Conservation (phyloP, 306 rosid genomes). For the Neltuma alba region DNA sequence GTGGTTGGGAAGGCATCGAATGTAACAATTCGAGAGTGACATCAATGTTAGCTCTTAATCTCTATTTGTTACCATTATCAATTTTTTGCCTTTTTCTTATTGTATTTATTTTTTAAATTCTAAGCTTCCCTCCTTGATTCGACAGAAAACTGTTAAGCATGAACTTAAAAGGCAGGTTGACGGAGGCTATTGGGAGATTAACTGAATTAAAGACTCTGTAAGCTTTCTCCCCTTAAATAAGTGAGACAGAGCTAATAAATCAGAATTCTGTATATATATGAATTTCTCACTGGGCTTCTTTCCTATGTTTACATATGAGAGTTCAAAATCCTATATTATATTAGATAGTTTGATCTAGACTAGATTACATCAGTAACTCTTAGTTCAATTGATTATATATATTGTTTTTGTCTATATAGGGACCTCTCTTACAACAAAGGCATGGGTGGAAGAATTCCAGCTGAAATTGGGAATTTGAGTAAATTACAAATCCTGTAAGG, state of each 20-base stretch:
- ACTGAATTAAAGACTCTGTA: conserved; percentile 57
- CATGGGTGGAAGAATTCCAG: conserved; percentile 59
- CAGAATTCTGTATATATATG: neutral
- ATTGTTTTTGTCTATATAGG: conserved; percentile 40
- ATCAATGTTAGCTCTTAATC: conserved; percentile 39
- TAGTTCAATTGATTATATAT: neutral
- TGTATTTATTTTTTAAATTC: neutral
- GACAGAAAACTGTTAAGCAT: conserved; percentile 49
- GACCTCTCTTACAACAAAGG: conserved; percentile 63
- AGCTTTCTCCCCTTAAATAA: conserved; percentile 20
- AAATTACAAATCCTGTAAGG: conserved; percentile 61
- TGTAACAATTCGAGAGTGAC: conserved; percentile 46
- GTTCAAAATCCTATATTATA: neutral
- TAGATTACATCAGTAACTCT: neutral
- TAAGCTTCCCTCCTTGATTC: neutral
- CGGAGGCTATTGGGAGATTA: conserved; percentile 49
- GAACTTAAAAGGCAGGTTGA: conserved; percentile 46
- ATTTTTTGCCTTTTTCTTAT: neutral
- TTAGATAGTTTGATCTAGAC: neutral
- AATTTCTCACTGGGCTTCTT: too few relatives aligned
- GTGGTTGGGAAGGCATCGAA: conserved; percentile 48
- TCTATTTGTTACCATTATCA: neutral
- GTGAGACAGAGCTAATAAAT: neutral
- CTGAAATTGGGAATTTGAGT: conserved; percentile 58
- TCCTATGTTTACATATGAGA: neutral